A percentile compares a stretch with the other conserved stretches of the same genome.
Conservation (phyloP, 73 alveolate genomes). For the Stentor coeruleus region DNA sequence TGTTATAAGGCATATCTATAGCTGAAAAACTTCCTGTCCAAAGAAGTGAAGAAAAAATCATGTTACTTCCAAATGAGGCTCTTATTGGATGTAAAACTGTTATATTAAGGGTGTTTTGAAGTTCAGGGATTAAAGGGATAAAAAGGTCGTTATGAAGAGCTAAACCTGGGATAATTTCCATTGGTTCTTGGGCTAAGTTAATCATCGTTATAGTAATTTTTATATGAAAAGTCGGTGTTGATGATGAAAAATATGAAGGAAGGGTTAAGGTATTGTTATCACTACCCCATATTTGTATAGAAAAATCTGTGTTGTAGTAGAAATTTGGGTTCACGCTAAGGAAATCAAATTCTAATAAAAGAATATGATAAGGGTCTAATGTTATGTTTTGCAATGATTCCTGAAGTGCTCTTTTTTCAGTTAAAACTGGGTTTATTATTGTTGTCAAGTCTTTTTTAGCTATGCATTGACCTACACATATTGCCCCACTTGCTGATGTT, state of each 20-base stretch:
- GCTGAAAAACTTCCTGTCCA: conserved; percentile 25
- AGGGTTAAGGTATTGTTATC: neutral
- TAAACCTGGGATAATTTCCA: neutral
- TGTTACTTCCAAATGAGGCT: conserved; percentile 29
- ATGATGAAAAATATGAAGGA: neutral
- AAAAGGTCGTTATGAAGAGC: conserved; percentile 48
- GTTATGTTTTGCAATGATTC: conserved; percentile 22
- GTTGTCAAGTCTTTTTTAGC: neutral
- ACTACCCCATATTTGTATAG: neutral
- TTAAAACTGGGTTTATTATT: conserved; percentile 6
- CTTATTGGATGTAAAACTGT: conserved; percentile 18
- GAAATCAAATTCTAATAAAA: conserved; percentile 11
- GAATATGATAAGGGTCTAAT: neutral
- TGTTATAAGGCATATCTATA: conserved; percentile 50
- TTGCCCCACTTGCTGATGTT: conserved; percentile 42
- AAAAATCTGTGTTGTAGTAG: neutral
- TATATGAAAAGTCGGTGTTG: neutral
- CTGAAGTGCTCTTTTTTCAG: conserved; percentile 27
- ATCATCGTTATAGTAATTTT: neutral
- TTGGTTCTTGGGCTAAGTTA: neutral
- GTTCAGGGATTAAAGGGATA: conserved; percentile 35
- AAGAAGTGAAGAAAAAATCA: conserved; percentile 12
- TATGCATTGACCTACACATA: conserved; percentile 58
- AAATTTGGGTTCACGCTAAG: neutral
- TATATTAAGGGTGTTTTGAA: conserved; percentile 29